Percentiles rank a stretch among this genome's conserved stretches.
Evolutionary conservation across 768 basidiomycete species (phyloP).

Genomic region (Cystobasidium ongulense): DNA sequence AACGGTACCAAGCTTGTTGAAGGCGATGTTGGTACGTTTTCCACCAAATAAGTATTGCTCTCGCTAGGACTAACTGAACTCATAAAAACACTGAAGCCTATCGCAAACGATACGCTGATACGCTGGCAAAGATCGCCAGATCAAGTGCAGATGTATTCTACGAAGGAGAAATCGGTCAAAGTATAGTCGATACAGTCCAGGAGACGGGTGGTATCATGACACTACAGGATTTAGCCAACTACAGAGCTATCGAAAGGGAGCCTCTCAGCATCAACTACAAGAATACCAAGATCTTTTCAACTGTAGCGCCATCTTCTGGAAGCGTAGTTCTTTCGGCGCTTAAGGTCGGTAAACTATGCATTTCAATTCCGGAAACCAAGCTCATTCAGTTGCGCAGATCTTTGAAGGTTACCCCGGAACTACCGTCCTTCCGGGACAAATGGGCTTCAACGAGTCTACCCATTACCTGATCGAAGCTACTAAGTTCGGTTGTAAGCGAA

Average conservation of each 20-base stretch:
- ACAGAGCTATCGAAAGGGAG: slow-evolving; percentile 36
- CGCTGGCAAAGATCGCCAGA: slow-evolving; percentile 38
- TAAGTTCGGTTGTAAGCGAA: slow-evolving; percentile 47
- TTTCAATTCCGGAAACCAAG: not conserved
- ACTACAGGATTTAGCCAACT: slow-evolving; percentile 37
- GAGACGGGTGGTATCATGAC: slow-evolving; percentile 40
- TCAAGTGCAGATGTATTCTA: slow-evolving; percentile 36
- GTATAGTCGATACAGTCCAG: slow-evolving; percentile 36
- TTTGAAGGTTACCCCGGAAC: slow-evolving; percentile 42
- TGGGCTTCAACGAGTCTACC: slow-evolving; percentile 45
- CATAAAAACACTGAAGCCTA: not conserved
- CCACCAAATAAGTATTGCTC: slow-evolving; percentile 1
- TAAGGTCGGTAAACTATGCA: slow-evolving; percentile 43
- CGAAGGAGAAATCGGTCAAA: slow-evolving; percentile 34
- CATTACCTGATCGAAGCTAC: slow-evolving; percentile 46
- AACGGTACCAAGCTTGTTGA: slow-evolving; percentile 39
- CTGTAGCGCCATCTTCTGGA: slow-evolving; percentile 48
- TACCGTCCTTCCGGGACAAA: slow-evolving; percentile 35
- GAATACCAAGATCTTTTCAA: slow-evolving; percentile 43
- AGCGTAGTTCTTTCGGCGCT: slow-evolving; percentile 46
- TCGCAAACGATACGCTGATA: slow-evolving; percentile 36
- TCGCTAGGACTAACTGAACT: not conserved
- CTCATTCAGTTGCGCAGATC: not conserved
- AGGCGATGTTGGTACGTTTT: slow-evolving; percentile 36
- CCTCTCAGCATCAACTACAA: slow-evolving; percentile 40